Evolutionary conservation across 495 filamentous ascomycete species (phyloP), one percentile per base, ranked within the genome.

Genomic region (Tuber aestivum): DNA sequence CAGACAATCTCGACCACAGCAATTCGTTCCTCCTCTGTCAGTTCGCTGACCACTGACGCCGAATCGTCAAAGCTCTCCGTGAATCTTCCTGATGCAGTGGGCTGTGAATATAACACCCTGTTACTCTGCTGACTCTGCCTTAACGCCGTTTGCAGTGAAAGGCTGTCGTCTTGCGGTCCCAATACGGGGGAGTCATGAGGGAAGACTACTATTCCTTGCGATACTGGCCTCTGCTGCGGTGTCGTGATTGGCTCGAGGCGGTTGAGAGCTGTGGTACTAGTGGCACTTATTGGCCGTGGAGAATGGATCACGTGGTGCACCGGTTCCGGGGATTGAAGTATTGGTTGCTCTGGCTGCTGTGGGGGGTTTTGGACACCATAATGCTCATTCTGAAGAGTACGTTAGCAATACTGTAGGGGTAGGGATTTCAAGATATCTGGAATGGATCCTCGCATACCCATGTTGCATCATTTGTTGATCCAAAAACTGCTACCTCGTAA

Each of bases 161-260:
- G 27, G 4, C 18, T 65, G 56, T 65, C 56, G 27, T 65, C 56
- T 20, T 65, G 56, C 56, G 56, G 56, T 35, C 56, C 56, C 56
- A 65, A 65, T 35, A 65, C 27, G 32, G 56, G 56, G 20, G 56
- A 65, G 14, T 65, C 56, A 7, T 65, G 56, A 18, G 56, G 56
- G 56, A 65, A 65, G 14, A 65, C 18, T 18, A 35, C 6, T 65
- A 65, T 65, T 65, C 35, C 56, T 12, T 65, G 56, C 27, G 56
- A 65, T 65, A 65, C 56, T 65, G 56, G 56, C 35, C 56, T 65
- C 32, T 65, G 56, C 56, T 65, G 56, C 56, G 56, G 56, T 35
- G 56, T 32, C 27, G 16, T 1, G 56, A 65, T 32, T 65, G 56
- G 56, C 27, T 65, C 56, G 27, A 65, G 56, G 56, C 4, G 56